Percentiles rank a stretch among this genome's conserved stretches.
phyloP scores from a whole-genome alignment of 257 asterid genomes.

The Lithospermum erythrorhizon region DNA sequence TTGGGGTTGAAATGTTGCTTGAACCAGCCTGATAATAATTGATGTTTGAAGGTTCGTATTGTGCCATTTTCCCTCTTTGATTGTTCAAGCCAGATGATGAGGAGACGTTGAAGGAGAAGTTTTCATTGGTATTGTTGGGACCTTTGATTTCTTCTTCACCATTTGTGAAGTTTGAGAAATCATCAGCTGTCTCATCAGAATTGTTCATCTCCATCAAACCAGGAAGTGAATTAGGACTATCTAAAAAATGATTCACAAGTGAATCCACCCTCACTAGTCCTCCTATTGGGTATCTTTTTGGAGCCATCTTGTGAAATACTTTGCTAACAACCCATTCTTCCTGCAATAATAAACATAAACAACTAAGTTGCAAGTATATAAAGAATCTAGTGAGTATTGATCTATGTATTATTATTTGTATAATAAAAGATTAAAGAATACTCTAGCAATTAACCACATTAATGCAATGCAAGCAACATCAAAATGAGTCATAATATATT shows the following conservation, averaged over 20 bases:
- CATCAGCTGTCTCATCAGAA: background rate
- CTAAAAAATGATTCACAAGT: slow-evolving; percentile 2
- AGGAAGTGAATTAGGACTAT: background rate
- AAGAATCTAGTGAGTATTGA: background rate
- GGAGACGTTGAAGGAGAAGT: slow-evolving; percentile 3
- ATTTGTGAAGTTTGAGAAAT: background rate
- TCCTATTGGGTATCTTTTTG: background rate
- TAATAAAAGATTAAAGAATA: too few species aligned
- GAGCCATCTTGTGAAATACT: slow-evolving; percentile 1
- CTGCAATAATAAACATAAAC: slow-evolving; percentile 1
- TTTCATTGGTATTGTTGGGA: background rate
- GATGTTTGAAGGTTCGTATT: background rate
- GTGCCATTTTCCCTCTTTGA: background rate
- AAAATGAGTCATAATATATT: too few species aligned
- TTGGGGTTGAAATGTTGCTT: slow-evolving; percentile 6
- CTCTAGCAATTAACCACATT: too few species aligned
- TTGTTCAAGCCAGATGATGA: background rate
- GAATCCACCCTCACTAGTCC: background rate
- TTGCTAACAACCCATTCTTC: slow-evolving; percentile 4
- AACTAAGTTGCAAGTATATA: background rate
- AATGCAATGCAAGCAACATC: too few species aligned
- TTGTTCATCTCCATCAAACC: background rate
- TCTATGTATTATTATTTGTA: background rate
- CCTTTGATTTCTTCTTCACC: slow-evolving; percentile 1
- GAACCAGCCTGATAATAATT: slow-evolving; percentile 4